Base-by-base conservation (phyloP, 495 filamentous ascomycete species). In the Penicillium cinerascens region DNA sequence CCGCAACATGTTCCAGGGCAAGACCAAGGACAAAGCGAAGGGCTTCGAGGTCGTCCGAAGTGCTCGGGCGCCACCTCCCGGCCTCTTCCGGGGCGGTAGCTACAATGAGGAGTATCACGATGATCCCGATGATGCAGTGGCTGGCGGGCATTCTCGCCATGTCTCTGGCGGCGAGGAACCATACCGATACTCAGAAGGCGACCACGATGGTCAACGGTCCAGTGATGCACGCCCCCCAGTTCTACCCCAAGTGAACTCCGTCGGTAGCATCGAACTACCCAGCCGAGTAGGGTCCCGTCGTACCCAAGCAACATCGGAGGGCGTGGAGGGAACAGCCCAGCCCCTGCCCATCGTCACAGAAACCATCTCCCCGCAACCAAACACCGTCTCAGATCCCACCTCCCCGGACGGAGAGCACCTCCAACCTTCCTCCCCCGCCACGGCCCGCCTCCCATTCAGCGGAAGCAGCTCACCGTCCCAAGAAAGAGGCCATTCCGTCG, bases 21-120 rank as follows among this genome's bases (percentile, higher is more conserved):
- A 93, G 66, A 87, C 82, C 3, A 96, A 93, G 58, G 90, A 93
- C 39, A 93, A 82, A 45, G 87, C 86, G 25, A 97, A 96, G 68
- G 93, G 93, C 0, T 98, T 98, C 51, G 93, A 96, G 65, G 93
- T 98, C 15, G 93, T 97, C 11, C 78, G 93, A 62, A 95, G 91
- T 61, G 79, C 88, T 37, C 80, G 91, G 57, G 78, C 80, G 17
- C 82, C 82, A 27, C 78, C 77, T 4, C 68, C 69, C 17, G 68
- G 68, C 17, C 61, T 74, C n/a, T 61, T 74, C 42, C 59, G 65
- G 6, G 67, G 49, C 8, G 64, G 64, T 17, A 60, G 60, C 17
- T 86, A 82, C 75, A 77, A 59, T 68, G 83, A 54, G 65, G 80
- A 58, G 68, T 89, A 86, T 71, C 66, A 73, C 8, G 82, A 83